phyloP scores from a whole-genome alignment of 306 rosid species.

The Acacia confusa region DNA sequence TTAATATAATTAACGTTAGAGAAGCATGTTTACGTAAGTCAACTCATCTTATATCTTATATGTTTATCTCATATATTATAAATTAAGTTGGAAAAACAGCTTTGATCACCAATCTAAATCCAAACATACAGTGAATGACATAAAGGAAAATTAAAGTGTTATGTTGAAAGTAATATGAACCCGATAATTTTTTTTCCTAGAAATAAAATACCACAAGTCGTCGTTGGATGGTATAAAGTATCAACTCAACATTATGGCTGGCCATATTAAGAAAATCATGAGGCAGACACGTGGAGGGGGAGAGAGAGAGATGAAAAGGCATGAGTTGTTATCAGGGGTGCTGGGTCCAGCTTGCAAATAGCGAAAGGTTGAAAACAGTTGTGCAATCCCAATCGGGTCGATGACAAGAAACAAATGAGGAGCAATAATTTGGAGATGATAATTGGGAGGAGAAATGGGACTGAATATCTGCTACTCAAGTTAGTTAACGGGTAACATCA shows the following conservation, averaged over 20 bases:
- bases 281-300: background rate
- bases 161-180: background rate
- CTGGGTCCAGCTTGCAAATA: slow-evolving; percentile 13
- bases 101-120: no score
- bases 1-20: no score
- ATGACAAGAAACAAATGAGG: slow-evolving; percentile 16
- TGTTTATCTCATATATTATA: no score
- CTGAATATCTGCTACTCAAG: slow-evolving; percentile 15
- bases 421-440: slow-evolving; percentile 28
- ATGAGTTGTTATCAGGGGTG: background rate
- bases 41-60: no score
- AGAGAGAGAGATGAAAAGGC: slow-evolving; percentile 1
- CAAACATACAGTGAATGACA: background rate
- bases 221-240: background rate
- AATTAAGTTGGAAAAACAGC: accelerated
- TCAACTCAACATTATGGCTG: background rate
- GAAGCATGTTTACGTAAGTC: no score
- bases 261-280: background rate
- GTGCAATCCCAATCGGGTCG: slow-evolving; percentile 18
- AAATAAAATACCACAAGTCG: background rate
- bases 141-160: background rate
- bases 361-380: slow-evolving; percentile 9
- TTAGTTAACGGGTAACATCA: slow-evolving; percentile 51
- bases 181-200: background rate
- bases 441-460: slow-evolving; percentile 14